Evolutionary conservation across 2,329 filamentous ascomycete genomes (phyloP).

Genomic region (Ophiostoma fasciatum): DNA sequence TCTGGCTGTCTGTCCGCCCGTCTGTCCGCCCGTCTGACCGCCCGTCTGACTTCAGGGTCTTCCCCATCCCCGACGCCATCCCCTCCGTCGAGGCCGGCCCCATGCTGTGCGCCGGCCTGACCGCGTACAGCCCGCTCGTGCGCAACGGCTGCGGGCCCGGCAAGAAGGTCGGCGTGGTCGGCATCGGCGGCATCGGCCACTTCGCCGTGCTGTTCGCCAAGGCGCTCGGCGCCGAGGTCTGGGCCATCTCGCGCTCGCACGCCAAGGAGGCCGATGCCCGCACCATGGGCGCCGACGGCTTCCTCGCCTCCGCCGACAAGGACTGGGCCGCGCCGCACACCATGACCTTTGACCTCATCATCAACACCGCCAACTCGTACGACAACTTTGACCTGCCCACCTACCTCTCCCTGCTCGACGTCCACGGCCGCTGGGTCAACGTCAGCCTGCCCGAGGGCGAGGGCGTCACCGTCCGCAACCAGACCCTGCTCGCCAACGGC

Average conservation of each 20-base stretch:
- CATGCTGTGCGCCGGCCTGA: conserved; percentile 76
- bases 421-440: conserved; percentile 67
- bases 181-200: conserved; percentile 58
- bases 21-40: not conserved
- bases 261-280: conserved; percentile 44
- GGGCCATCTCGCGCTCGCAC: conserved; percentile 45
- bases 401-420: conserved; percentile 67
- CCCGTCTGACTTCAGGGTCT: conserved; percentile 27
- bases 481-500: conserved; percentile 63
- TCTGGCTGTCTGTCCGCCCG: not conserved
- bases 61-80: conserved; percentile 63
- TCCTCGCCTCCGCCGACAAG: conserved; percentile 41
- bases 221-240: conserved; percentile 47
- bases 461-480: conserved; percentile 54
- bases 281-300: conserved; percentile 46
- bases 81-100: conserved; percentile 49
- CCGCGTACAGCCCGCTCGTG: conserved; percentile 63
- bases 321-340: conserved; percentile 41
- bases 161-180: conserved; percentile 64
- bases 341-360: conserved; percentile 59
- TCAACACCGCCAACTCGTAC: conserved; percentile 59
- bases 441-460: conserved; percentile 69
- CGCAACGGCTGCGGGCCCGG: conserved; percentile 62
- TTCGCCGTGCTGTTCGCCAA: conserved; percentile 57
- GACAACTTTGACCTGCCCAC: conserved; percentile 52